phyloP scores from a whole-genome alignment of 768 basidiomycete genomes.

The Pulveroboletus sp. region DNA sequence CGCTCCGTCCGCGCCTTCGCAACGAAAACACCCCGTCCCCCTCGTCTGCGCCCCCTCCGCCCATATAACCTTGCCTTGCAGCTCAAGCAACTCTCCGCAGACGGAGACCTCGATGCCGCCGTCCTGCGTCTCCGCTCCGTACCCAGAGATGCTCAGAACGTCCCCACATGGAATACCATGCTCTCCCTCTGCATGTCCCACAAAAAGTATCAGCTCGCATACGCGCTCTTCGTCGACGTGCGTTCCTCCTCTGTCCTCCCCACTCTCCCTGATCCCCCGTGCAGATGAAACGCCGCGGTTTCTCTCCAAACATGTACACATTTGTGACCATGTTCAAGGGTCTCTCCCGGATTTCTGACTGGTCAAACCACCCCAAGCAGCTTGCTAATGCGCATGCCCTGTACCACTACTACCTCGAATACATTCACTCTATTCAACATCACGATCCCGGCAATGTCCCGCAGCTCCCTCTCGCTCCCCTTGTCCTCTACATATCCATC shows the following conservation, averaged over 20 bases:
- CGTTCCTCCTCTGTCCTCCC: conserved; percentile 20
- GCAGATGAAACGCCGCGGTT: conserved; percentile 84
- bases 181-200: conserved; percentile 61
- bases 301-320: conserved; percentile 62
- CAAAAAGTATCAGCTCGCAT: conserved; percentile 53
- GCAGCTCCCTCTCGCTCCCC: conserved; percentile 42
- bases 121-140: conserved; percentile 61
- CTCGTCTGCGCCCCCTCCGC: conserved; percentile 40
- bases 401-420: conserved; percentile 53
- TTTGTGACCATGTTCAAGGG: conserved; percentile 68
- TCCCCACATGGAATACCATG: conserved; percentile 74
- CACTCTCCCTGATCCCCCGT: conserved; percentile 1
- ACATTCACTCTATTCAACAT: conserved; percentile 45
- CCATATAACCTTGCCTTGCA: conserved; percentile 60
- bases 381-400: conserved; percentile 55
- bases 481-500: conserved; percentile 61
- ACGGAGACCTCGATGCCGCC: conserved; percentile 57
- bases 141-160: conserved; percentile 71
- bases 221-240: conserved; percentile 68
- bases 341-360: conserved; percentile 55
- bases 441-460: conserved; percentile 43
- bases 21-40: not conserved
- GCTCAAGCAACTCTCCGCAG: conserved; percentile 52
- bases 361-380: conserved; percentile 55
- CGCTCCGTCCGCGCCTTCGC: conserved; percentile 5